Evolutionary conservation across 163 green algal genomes (phyloP).

Genomic region (Scenedesmus sp.): DNA sequence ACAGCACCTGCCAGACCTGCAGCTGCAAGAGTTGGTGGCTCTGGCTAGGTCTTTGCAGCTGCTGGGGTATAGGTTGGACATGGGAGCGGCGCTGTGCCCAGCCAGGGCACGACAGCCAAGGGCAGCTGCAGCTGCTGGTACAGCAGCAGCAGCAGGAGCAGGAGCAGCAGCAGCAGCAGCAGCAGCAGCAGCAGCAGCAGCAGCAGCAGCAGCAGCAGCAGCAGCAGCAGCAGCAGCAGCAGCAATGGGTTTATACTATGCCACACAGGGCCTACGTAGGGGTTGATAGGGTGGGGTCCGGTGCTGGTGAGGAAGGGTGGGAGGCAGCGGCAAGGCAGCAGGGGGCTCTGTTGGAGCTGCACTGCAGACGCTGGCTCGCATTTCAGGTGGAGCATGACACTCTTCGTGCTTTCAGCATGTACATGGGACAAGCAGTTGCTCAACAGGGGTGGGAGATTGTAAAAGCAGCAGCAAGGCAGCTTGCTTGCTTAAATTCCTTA

Average conservation of each 20-base stretch:
- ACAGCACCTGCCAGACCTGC: background rate
- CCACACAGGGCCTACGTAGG: too few species aligned
- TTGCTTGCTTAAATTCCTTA: too few species aligned
- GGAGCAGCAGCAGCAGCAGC: too few species aligned
- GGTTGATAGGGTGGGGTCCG: background rate
- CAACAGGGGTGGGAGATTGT: too few species aligned
- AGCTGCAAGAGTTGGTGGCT: background rate
- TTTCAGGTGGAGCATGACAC: background rate
- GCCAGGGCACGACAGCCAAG: background rate
- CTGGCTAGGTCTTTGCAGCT: slow-evolving; percentile 16
- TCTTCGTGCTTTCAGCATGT: too few species aligned
- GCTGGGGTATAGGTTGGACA: background rate
- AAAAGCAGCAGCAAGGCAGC: too few species aligned
- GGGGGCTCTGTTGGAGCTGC: background rate
- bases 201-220: too few species aligned
- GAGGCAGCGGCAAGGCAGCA: background rate
- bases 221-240: slow-evolving; percentile 1
- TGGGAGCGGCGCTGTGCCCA: background rate
- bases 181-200: too few species aligned
- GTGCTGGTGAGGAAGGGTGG: background rate
- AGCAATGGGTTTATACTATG: background rate
- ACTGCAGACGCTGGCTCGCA: background rate
- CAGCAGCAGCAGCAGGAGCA: slow-evolving; percentile 4
- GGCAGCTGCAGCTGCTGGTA: slow-evolving; percentile 4
- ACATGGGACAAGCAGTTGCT: too few species aligned